Evolutionary conservation across 164 flowering plant species (phyloP), one percentile per base, ranked within the genome.

Genomic region (Dillenia suffruticosa): DNA sequence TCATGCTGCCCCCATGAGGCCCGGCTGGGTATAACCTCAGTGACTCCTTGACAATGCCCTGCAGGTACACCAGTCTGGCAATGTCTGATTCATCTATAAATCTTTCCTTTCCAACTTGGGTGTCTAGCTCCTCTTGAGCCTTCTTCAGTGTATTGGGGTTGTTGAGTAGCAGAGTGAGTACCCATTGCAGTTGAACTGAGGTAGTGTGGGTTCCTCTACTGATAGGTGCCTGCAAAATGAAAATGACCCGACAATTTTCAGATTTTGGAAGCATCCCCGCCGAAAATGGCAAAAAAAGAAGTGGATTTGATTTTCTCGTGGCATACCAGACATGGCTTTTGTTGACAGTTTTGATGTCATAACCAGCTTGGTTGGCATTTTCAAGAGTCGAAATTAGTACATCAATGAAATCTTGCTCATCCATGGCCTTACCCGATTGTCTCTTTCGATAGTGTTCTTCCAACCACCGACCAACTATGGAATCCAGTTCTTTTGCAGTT

Each of bases 311-410:
- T 24, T 24, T 24, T 24, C 3, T 24, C 26, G 26, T 17, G 11
- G 49, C 60, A 1, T 65, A 79, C 82, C 75, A 79, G 44, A 19
- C 58, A 53, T 8, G 69, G 8, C 76, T 68, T 54, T 77, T 71
- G 69, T 8, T 61, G 51, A 64, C n/a, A 9, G 71, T 66, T 43
- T 69, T 74, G 13, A 61, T 62, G 15, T 73, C 75, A 15, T 19
- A 56, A 12, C 54, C 62, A 5, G 13, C 15, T 3, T 54, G 11
- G 3, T 26, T 55, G 1, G 24, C 13, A 7, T 65, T 19, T 7
- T 53, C 51, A 7, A 65, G 57, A 8, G 49, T 10, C 1, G 71
- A 57, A 8, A 68, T 44, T 72, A 74, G 56, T 10, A 63, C 61
- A 9, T 63, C 76, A 62, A 72, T 74, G 67, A 78, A 72, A 48